Base-by-base conservation (phyloP, 495 filamentous ascomycete genomes). In the Talaromyces nanjingensis region DNA sequence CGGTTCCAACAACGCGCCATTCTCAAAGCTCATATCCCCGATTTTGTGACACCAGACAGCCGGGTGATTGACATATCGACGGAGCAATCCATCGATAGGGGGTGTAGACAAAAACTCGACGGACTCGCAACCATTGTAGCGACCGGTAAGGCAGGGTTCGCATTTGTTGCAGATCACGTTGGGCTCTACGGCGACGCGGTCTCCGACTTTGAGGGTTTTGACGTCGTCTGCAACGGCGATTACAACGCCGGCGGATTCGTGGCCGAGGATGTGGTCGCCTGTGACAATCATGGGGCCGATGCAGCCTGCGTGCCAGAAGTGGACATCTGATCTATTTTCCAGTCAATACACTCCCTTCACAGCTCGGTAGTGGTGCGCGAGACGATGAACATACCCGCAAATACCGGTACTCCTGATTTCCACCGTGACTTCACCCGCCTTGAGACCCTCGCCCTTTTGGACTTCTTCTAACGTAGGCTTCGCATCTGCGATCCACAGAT, bases 21-120 rank as follows among this genome's bases (percentile, higher is more conserved):
- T 85, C 73, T 96, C 92, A 69, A 85, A 97, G 64, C 86, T 89
- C 89, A 97, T 92, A 72, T 88, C 79, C 27, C 87, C 86, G 66
- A 96, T 92, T 81, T 96, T 96, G 81, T 96, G 91, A 75, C 92
- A 96, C 91, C 91, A 96, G 49, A 88, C 81, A 11, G 92, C 91
- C 11, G 89, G 90, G 77, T 97, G 92, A 73, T 91, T 96, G 77
- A 96, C 90, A 72, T 97, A 97, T 70, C 92, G 86, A 54, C 92
- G 85, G 66, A 97, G 83, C 64, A 97, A 81, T n/a, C 92, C 92
- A 9, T 92, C 84, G 34, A 96, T 86, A 1, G 92, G 92, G 6
- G 92, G 92, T 2, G 92, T 97, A 29, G 90, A 93, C 24, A 93
- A 83, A 82, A 97, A 97, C 37, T 80, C 79, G 66, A 96, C 90